Conservation (phyloP, 1,284 basidiomycete species). For the Naganishia sp. region DNA sequence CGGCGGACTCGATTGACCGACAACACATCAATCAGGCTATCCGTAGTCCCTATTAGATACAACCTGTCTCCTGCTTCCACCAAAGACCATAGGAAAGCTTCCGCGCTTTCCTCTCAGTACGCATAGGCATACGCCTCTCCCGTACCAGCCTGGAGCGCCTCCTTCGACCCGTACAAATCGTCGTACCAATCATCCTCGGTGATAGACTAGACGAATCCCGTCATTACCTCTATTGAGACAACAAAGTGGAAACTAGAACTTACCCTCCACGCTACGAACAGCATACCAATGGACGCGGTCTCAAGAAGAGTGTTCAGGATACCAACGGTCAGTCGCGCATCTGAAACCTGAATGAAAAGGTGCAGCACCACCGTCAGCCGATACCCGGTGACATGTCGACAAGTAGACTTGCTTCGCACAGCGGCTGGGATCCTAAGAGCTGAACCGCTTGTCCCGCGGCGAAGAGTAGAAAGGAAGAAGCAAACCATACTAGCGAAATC, state of each 20-base stretch:
- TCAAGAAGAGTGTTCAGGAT: constrained; percentile 69
- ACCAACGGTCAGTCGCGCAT: constrained; percentile 70
- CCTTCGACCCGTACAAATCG: constrained; percentile 36
- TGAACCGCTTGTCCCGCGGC: constrained; percentile 72
- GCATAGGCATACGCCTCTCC: not conserved
- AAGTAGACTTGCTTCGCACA: constrained; percentile 66
- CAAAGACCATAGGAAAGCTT: not conserved
- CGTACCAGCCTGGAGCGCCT: constrained; percentile 15
- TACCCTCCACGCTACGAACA: constrained; percentile 80
- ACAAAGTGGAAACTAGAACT: constrained; percentile 40
- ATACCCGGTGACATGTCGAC: not conserved
- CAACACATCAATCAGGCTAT: too few relatives aligned
- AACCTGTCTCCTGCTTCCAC: not conserved
- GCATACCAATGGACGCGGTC: constrained; percentile 66
- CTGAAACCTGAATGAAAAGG: constrained; percentile 58
- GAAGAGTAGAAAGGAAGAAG: constrained; percentile 67
- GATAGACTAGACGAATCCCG: constrained; percentile 37
- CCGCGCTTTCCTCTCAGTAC: not conserved
- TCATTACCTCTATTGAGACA: not conserved
- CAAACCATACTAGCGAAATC: constrained; percentile 59
- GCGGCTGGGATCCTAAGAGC: constrained; percentile 71
- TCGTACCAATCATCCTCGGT: constrained; percentile 49
- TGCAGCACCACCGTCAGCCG: not conserved
- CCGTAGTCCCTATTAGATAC: too few relatives aligned
- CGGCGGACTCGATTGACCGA: too few relatives aligned